These are phyloP conservation scores for Suillus subaureus DNA, from an alignment of 768 basidiomycete genomes.

Conservation along the genomic window DNA sequence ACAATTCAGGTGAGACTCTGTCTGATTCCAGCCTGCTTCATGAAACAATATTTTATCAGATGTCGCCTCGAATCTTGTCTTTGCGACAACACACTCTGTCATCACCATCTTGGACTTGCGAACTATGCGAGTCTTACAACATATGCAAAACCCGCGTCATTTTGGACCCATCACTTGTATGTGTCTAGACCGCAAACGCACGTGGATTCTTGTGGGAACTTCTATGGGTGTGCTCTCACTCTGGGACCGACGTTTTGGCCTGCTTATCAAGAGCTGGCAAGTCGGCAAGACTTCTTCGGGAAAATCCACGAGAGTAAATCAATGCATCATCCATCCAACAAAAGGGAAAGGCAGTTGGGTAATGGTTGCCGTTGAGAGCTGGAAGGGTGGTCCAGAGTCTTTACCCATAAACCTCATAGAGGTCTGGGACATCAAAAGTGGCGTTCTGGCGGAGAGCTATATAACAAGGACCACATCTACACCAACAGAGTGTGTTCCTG, in stretches of 20 bases:
- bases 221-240: constrained; percentile 81
- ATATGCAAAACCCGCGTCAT: constrained; percentile 83
- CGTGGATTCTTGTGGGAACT: constrained; percentile 91
- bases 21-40: neutral
- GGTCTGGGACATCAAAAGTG: constrained; percentile 92
- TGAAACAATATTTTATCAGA: constrained; percentile 43
- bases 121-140: constrained; percentile 76
- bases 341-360: constrained; percentile 91
- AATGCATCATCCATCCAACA: constrained; percentile 81
- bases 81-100: constrained; percentile 79
- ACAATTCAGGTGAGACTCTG: constrained; percentile 60
- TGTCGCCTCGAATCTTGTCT: constrained; percentile 77
- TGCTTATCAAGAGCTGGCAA: constrained; percentile 87
- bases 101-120: constrained; percentile 82
- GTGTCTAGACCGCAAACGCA: constrained; percentile 80
- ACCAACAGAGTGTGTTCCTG: constrained; percentile 50
- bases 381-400: constrained; percentile 39
- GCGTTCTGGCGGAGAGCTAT: constrained; percentile 78
- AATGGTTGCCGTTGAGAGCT: constrained; percentile 75
- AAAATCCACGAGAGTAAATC: constrained; percentile 61
- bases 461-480: constrained; percentile 52
- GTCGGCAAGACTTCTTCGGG: constrained; percentile 59
- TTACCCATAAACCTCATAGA: constrained; percentile 62
- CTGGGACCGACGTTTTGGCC: constrained; percentile 95
- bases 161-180: constrained; percentile 85